phyloP scores from a whole-genome alignment of 768 basidiomycete genomes.

The Hygrophorus russula region DNA sequence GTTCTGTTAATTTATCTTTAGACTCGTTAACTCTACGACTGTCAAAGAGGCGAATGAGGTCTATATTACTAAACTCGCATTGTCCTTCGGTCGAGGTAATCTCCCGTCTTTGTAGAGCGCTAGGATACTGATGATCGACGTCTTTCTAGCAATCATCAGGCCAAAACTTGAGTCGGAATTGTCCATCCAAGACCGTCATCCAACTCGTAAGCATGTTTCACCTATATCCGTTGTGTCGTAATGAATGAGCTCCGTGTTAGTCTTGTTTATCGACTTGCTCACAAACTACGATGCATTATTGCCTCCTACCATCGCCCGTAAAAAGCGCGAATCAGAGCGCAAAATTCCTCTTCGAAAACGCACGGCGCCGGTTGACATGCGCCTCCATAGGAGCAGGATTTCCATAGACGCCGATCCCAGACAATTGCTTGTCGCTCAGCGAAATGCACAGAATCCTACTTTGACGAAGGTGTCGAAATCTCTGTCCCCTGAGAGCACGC shows the following conservation, averaged over 20 bases:
- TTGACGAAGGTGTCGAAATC: conserved; percentile 17
- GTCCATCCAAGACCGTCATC: conserved; percentile 87
- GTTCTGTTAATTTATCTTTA: conserved; percentile 17
- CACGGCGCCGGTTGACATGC: conserved; percentile 82
- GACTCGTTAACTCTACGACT: conserved; percentile 58
- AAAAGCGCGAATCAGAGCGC: conserved; percentile 81
- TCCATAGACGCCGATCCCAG: conserved; percentile 59
- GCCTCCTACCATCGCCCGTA: conserved; percentile 72
- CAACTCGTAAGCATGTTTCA: conserved; percentile 39
- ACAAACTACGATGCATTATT: conserved; percentile 64
- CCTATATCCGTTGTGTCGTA: neutral
- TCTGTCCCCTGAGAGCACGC: conserved; percentile 22
- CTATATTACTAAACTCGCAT: conserved; percentile 77
- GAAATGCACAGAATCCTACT: conserved; percentile 44
- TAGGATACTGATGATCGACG: conserved; percentile 4
- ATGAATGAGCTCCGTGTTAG: conserved; percentile 21
- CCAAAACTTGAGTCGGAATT: conserved; percentile 76
- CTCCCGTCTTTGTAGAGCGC: conserved; percentile 3
- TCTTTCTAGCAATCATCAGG: conserved; percentile 54
- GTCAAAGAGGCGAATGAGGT: conserved; percentile 67
- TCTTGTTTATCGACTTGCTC: conserved; percentile 78
- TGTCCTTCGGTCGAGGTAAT: conserved; percentile 82
- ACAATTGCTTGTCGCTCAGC: conserved; percentile 63
- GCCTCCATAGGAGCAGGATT: conserved; percentile 68
- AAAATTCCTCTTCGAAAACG: conserved; percentile 77